phyloP scores from a whole-genome alignment of 1,284 basidiomycete genomes.

The Marasmius tenuissimus region DNA sequence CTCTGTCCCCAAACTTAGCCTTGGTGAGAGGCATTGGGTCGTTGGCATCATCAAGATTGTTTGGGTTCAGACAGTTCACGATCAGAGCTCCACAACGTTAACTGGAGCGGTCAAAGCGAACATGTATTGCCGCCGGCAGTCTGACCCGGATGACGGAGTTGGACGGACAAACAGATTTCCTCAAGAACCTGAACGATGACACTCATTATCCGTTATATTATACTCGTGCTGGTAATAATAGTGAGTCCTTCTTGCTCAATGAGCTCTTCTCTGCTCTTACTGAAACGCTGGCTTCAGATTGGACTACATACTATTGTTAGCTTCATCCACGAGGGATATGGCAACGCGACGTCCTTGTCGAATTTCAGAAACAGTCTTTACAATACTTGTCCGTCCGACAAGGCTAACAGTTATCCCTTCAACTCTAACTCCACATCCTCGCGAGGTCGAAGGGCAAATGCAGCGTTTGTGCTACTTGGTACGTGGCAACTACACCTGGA shows the following conservation, averaged over 20 bases:
- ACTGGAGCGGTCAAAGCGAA: too few species aligned
- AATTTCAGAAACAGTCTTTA: constrained; percentile 48
- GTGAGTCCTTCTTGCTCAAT: constrained; percentile 37
- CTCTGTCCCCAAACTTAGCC: too few species aligned
- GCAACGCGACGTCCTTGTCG: constrained; percentile 61
- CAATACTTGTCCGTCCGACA: constrained; percentile 48
- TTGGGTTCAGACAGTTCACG: too few species aligned
- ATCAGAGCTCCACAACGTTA: too few species aligned
- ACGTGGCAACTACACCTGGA: constrained; percentile 6
- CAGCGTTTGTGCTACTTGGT: constrained; percentile 81
- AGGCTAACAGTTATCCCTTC: constrained; percentile 58
- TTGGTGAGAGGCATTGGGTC: too few species aligned
- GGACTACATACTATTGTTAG: constrained; percentile 71
- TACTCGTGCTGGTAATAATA: constrained; percentile 65
- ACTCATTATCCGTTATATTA: constrained; percentile 65
- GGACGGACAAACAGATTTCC: too few species aligned
- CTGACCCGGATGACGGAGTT: too few species aligned
- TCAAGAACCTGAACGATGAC: constrained; percentile 57
- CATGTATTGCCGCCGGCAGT: too few species aligned
- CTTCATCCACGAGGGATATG: constrained; percentile 70
- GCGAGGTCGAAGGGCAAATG: constrained; percentile 70
- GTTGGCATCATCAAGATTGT: too few species aligned
- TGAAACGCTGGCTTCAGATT: constrained; percentile 42
- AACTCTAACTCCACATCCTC: constrained; percentile 33
- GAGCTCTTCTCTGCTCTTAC: neutral